phyloP scores from a whole-genome alignment of 495 filamentous ascomycete species.

The Lophiostoma macrostomum region DNA sequence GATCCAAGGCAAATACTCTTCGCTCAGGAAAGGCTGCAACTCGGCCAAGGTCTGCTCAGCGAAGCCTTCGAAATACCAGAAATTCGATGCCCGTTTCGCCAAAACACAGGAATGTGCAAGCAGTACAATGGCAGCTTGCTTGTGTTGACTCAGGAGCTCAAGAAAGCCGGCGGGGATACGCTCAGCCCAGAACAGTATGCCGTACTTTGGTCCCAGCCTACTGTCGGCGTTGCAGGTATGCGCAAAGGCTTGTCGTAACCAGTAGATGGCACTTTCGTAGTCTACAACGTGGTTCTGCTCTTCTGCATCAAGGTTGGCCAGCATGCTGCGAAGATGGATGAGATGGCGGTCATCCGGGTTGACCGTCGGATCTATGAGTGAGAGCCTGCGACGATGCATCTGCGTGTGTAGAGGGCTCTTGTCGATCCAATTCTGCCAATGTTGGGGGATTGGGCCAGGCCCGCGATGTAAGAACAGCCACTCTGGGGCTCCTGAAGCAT shows the following conservation, averaged over 20 bases:
- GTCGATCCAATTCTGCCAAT: background rate
- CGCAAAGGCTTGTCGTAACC: slow-evolving; percentile 24
- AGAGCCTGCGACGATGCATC: slow-evolving; percentile 12
- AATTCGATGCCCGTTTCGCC: slow-evolving; percentile 3
- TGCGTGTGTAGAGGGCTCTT: background rate
- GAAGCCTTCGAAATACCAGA: slow-evolving; percentile 20
- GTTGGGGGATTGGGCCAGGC: background rate
- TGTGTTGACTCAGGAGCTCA: slow-evolving; percentile 7
- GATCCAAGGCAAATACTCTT: slow-evolving; percentile 22
- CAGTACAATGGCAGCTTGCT: slow-evolving; percentile 10
- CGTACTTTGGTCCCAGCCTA: slow-evolving; percentile 9
- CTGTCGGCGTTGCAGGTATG: background rate
- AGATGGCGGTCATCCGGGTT: slow-evolving; percentile 21
- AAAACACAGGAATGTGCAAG: slow-evolving; percentile 15
- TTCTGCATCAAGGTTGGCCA: background rate
- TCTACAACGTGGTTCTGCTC: slow-evolving; percentile 5
- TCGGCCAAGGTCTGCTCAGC: slow-evolving; percentile 11
- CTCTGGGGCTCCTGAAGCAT: background rate
- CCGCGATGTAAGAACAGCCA: slow-evolving; percentile 12
- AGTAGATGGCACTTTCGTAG: slow-evolving; percentile 11
- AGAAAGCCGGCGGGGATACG: slow-evolving; percentile 1
- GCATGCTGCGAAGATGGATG: slow-evolving; percentile 1
- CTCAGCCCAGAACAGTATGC: slow-evolving; percentile 8
- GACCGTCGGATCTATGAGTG: slow-evolving; percentile 8
- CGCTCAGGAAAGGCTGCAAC: slow-evolving; percentile 6